Conservation (phyloP, 2,329 filamentous ascomycete species). For the Pseudogymnoascus sp. region DNA sequence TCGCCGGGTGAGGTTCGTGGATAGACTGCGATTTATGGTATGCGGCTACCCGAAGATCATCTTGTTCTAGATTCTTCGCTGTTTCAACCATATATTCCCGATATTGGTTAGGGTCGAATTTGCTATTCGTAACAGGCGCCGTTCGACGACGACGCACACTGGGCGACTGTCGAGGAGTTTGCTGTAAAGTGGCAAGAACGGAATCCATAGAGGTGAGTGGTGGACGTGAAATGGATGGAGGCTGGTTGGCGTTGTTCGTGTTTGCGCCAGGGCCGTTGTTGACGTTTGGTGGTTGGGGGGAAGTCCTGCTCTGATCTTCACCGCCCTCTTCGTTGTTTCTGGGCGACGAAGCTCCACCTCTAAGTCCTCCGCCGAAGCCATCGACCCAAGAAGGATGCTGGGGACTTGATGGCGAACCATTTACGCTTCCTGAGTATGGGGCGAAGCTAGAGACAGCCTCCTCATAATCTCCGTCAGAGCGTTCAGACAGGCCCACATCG, state of each 20-base stretch:
- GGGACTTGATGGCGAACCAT: not conserved
- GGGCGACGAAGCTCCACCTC: not conserved
- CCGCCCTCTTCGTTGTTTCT: not conserved
- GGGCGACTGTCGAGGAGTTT: not conserved
- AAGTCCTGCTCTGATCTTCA: not conserved
- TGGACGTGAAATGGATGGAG: not conserved
- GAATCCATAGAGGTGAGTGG: not conserved
- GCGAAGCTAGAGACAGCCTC: not conserved
- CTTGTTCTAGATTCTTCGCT: not conserved
- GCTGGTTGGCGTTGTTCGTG: not conserved
- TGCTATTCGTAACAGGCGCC: not conserved
- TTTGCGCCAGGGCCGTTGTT: not conserved
- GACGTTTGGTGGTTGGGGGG: not conserved
- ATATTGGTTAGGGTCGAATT: not conserved
- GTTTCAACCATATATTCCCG: not conserved
- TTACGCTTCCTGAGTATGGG: not conserved
- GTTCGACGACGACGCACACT: not conserved
- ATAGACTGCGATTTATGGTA: not conserved
- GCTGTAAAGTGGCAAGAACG: not conserved
- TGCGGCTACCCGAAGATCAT: not conserved
- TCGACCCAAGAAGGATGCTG: not conserved
- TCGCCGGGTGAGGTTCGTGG: not conserved
- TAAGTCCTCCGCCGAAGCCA: not conserved
- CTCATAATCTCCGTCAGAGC: not conserved
- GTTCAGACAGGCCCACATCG: not conserved